Evolutionary conservation across 2,329 filamentous ascomycete genomes (phyloP), one percentile per base, ranked within the genome.

Genomic region (Fusarium sp.): DNA sequence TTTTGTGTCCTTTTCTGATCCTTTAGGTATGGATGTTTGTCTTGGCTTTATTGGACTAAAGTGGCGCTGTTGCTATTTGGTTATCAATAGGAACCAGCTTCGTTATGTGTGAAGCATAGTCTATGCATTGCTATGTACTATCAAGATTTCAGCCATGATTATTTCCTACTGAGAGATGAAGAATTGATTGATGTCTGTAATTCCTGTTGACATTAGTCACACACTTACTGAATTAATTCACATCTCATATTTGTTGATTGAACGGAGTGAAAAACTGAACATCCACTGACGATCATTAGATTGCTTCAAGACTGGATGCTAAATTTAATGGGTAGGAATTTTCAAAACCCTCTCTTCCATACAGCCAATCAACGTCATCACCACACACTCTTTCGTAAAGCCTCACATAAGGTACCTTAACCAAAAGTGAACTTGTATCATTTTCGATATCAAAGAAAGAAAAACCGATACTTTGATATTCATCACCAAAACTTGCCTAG

Each of bases 281-380:
- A 53, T 63, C 67, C 52, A 70, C 68, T 61, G 55, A 44, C 34
- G 41, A 71, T 65, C 58, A 30, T 40, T 69, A 59, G 47, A 55
- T 65, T 65, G 51, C 63, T 58, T 71, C 58, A 54, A 70, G 58
- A 45, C 51, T 34, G 32, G 32, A 58, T 44, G 46, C 25, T 56
- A 44, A 57, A 41, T 57, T 44, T 44, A 30, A 52, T 27, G 32
- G 20, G 47, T 45, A 64, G 63, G 57, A 68, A 65, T 68, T 70
- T 69, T 71, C 49, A 56, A 68, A 71, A 54, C 59, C 68, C 68
- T 69, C 55, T 65, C 57, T 44, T 52, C 34, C 30, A 30, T 16
- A 22, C 53, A 56, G 20, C 67, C 67, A 68, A 68, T 48, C 67
- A 61, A 54, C 44, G 47, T 37, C 51, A 61, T 22, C 55, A 57